These are phyloP conservation scores for Balansia obtecta DNA, from an alignment of 2,329 filamentous ascomycete genomes.

Conservation along the genomic window DNA sequence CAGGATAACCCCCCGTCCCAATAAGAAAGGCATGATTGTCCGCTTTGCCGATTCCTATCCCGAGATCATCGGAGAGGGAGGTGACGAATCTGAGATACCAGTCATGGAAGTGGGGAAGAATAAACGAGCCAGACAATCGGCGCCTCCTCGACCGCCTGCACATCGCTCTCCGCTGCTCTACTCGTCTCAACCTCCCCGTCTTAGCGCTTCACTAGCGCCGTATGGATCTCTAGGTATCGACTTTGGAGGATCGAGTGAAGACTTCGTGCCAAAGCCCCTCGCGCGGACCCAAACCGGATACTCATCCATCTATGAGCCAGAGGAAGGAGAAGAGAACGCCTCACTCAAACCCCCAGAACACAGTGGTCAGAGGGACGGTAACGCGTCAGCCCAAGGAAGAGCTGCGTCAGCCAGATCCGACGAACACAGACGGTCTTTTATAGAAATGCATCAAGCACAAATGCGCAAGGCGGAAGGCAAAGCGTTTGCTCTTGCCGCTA, in stretches of 20 bases:
- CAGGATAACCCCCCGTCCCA: slow-evolving; percentile 30
- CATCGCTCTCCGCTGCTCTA: slow-evolving; percentile 3
- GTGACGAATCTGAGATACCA: slow-evolving; percentile 69
- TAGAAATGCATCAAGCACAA: slow-evolving; percentile 45
- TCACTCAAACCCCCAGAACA: background rate
- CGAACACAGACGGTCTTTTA: slow-evolving; percentile 44
- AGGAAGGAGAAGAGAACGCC: slow-evolving; percentile 4
- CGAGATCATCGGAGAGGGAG: slow-evolving; percentile 80
- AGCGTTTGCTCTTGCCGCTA: slow-evolving; percentile 40
- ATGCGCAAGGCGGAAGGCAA: slow-evolving; percentile 49
- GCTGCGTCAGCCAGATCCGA: slow-evolving; percentile 28
- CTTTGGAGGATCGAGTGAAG: slow-evolving; percentile 17
- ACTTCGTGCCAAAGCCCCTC: slow-evolving; percentile 42
- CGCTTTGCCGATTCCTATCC: slow-evolving; percentile 61
- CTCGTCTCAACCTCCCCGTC: slow-evolving; percentile 1
- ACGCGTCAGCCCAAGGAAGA: slow-evolving; percentile 20
- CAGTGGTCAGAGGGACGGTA: slow-evolving; percentile 3
- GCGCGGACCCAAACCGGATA: slow-evolving; percentile 47
- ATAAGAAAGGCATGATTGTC: slow-evolving; percentile 59
- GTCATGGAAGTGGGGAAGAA: slow-evolving; percentile 56
- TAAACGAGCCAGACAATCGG: slow-evolving; percentile 29
- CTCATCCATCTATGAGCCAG: slow-evolving; percentile 20
- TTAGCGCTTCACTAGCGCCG: slow-evolving; percentile 1
- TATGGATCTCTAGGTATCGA: slow-evolving; percentile 1
- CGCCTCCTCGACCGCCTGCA: slow-evolving; percentile 13